These are phyloP conservation scores for Eremothecium gossypii DNA, from an alignment of 1,139 yeast species.

Conservation along the genomic window DNA sequence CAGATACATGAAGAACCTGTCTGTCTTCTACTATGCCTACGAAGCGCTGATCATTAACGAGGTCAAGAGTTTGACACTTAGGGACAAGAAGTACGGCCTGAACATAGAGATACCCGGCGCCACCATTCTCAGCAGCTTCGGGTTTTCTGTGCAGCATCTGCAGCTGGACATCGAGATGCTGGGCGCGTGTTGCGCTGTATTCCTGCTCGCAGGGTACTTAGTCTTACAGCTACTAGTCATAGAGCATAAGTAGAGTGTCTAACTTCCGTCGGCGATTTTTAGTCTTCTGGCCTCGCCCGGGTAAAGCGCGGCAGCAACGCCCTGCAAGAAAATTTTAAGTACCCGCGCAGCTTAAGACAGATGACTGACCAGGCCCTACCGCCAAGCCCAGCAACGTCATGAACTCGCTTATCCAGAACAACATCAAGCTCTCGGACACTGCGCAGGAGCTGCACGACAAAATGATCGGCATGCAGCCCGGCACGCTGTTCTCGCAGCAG, in stretches of 20 bases:
- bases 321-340: too few species aligned
- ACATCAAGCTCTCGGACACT: conserved; percentile 34
- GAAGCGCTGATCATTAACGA: conserved; percentile 89
- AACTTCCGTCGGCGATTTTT: too few species aligned
- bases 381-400: conserved; percentile 3
- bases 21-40: conserved; percentile 91
- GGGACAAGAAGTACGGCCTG: conserved; percentile 83
- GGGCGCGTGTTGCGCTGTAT: conserved; percentile 41
- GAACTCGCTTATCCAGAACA: conserved; percentile 12
- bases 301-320: too few species aligned
- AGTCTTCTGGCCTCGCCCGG: too few species aligned
- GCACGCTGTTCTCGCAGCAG: conserved; percentile 46
- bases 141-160: conserved; percentile 75
- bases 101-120: conserved; percentile 99
- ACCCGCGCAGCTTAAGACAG: too few species aligned
- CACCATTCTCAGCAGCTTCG: conserved; percentile 87
- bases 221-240: conserved; percentile 65
- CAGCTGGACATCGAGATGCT: conserved; percentile 54
- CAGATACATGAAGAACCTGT: conserved; percentile 72
- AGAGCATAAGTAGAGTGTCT: conserved; percentile 48
- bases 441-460: conserved; percentile 49
- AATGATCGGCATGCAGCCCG: conserved; percentile 45
- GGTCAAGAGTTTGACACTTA: conserved; percentile 76
- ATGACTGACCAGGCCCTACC: too few species aligned
- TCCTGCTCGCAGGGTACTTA: conserved; percentile 60